Evolutionary conservation across 2,329 filamentous ascomycete species (phyloP), one percentile per base, ranked within the genome.

Genomic region (Fusarium anguioides): DNA sequence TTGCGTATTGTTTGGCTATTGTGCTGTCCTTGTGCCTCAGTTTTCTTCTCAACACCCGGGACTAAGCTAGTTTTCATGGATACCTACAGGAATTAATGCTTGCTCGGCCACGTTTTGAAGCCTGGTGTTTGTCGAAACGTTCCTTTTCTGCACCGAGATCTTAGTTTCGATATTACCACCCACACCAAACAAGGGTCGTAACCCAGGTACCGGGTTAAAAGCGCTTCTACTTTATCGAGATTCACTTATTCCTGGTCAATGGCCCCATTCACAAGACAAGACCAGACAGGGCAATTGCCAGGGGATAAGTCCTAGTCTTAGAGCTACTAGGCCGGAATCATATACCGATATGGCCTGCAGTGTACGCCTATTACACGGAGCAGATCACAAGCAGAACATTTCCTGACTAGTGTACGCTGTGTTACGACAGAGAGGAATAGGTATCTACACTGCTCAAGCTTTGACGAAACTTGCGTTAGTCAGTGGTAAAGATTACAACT

Each of bases 391-490:
- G 50, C 42, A 56, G 42, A 64, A 45, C 48, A 58, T 59, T 41
- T 68, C 21, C 60, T 72, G 49, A 72, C 48, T 67, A 56, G 70
- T 47, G 55, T 59, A 58, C 50, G 58, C 42, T 58, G 69, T 59
- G 60, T 64, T 44, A 70, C 66, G 60, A 50, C 41, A 62, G 60
- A 66, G 58, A 36, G 23, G 21, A 31, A 47, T 48, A 20, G 31
- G 47, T 51, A 51, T 44, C 51, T 45, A 21, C 45, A 50, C 64
- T 29, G 14, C 31, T 33, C 36, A 31, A 48, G 51, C 36, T 52
- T 26, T 56, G 20, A 39, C 39, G 56, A 47, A 44, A 18, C 29
- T 45, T 46, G 39, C 20, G 39, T 53, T 41, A 36, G 49, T 42
- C 14, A 47, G 45, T 27, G 26, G 44, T 18, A 26, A 21, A 44